These are phyloP conservation scores for Xylariaceae sp. DNA, from an alignment of 2,329 filamentous ascomycete species.

Conservation along the genomic window DNA sequence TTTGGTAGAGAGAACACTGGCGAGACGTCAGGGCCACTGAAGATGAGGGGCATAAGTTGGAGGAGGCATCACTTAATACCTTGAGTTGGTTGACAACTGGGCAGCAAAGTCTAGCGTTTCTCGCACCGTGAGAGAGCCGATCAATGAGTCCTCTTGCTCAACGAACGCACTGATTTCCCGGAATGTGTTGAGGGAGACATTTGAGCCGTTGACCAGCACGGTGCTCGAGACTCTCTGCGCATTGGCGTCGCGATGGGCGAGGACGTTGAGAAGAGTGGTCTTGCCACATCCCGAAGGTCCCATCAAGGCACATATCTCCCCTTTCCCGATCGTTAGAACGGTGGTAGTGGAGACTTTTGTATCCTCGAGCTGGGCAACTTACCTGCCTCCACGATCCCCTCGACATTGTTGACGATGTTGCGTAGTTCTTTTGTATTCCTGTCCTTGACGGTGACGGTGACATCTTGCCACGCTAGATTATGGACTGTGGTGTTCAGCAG, in stretches of 20 bases:
- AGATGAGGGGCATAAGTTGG: background rate
- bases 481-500: constrained; percentile 66
- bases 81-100: constrained; percentile 59
- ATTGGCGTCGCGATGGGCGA: constrained; percentile 66
- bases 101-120: constrained; percentile 82
- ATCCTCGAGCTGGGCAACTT: constrained; percentile 10
- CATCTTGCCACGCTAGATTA: constrained; percentile 66
- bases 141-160: constrained; percentile 84
- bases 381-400: constrained; percentile 67
- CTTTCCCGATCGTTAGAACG: constrained; percentile 42
- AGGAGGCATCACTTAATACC: constrained; percentile 41
- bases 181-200: constrained; percentile 57
- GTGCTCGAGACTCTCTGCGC: constrained; percentile 53
- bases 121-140: constrained; percentile 76
- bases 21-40: constrained; percentile 9
- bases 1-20: constrained; percentile 45
- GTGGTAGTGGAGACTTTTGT: constrained; percentile 12
- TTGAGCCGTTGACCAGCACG: constrained; percentile 65
- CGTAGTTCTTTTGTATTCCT: constrained; percentile 64
- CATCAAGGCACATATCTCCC: constrained; percentile 79
- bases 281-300: constrained; percentile 76
- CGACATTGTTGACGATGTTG: constrained; percentile 64
- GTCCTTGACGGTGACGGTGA: constrained; percentile 75
- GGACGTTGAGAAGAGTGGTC: constrained; percentile 79
- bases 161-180: constrained; percentile 74